Percentiles rank a stretch among this genome's conserved stretches.
Conservation (phyloP, 2,329 filamentous ascomycete genomes). For the Sporothrix brunneoviolacea region DNA sequence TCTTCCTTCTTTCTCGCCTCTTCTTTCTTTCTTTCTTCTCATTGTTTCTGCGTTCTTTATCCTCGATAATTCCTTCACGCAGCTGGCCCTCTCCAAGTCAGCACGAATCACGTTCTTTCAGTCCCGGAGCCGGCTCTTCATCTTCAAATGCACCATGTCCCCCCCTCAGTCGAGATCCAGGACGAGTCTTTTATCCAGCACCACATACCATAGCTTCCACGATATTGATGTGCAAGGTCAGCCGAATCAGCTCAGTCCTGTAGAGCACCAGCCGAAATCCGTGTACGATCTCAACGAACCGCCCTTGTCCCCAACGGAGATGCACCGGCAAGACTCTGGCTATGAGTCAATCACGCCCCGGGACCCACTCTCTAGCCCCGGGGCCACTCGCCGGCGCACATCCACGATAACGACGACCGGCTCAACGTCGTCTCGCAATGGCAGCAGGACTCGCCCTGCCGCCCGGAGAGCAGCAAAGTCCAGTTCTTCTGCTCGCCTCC, state of each 20-base stretch:
- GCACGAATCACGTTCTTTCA: no score
- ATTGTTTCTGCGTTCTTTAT: background rate
- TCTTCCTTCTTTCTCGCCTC: background rate
- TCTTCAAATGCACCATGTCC: conserved; percentile 8
- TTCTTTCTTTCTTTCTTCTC: background rate
- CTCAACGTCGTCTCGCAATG: conserved; percentile 18
- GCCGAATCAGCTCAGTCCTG: background rate
- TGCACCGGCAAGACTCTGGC: conserved; percentile 52
- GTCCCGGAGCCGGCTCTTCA: background rate
- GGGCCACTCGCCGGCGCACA: conserved; percentile 24
- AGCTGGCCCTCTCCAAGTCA: no score
- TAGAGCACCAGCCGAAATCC: background rate
- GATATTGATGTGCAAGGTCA: conserved; percentile 37
- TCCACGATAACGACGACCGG: no score
- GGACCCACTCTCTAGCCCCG: conserved; percentile 28
- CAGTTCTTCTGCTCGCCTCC: conserved; percentile 24
- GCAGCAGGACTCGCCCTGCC: conserved; percentile 33
- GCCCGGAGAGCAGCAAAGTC: conserved; percentile 36
- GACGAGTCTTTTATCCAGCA: conserved; percentile 31
- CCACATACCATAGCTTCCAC: conserved; percentile 49
- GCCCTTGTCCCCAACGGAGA: conserved; percentile 31
- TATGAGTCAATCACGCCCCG: conserved; percentile 46
- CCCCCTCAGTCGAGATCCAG: conserved; percentile 11
- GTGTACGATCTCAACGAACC: background rate
- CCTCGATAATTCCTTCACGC: background rate